Conservation (phyloP, 192 early-diverging fungal species). For the Coemansia sp. region DNA sequence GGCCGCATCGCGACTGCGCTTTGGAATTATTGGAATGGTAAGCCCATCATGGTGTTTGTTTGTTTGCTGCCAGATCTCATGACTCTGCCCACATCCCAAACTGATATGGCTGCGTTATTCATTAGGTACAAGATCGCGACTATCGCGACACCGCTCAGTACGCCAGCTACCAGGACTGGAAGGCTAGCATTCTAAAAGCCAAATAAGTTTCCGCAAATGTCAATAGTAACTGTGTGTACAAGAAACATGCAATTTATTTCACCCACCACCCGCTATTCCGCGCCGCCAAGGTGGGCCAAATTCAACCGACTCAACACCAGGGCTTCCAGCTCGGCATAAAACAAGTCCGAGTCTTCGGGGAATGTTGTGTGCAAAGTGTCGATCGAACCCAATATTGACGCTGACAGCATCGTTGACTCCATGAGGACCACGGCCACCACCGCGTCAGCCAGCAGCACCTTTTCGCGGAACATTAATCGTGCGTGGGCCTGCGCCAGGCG, state of each 20-base stretch:
- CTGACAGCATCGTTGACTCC: conserved; percentile 71
- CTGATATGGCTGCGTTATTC: not conserved
- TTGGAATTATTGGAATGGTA: conserved; percentile 42
- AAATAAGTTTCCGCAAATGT: not conserved
- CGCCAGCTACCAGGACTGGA: conserved; percentile 33
- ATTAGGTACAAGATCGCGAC: conserved; percentile 27
- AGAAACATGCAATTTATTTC: not conserved
- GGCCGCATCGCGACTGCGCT: conserved; percentile 18
- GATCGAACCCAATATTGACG: conserved; percentile 90
- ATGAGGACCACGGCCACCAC: conserved; percentile 87
- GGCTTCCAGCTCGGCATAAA: conserved; percentile 68
- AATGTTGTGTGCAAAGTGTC: conserved; percentile 74
- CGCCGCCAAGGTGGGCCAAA: conserved; percentile 59
- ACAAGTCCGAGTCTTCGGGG: conserved; percentile 75
- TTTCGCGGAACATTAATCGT: conserved; percentile 57
- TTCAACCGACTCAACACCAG: conserved; percentile 70
- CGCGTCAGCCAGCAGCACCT: conserved; percentile 73
- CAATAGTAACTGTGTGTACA: not conserved
- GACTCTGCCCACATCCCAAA: not conserved
- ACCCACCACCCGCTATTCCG: too few relatives aligned
- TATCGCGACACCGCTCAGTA: conserved; percentile 26
- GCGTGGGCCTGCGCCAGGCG: conserved; percentile 63
- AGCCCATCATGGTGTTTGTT: not conserved
- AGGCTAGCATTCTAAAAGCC: conserved; percentile 4
- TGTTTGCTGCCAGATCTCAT: not conserved